Base-by-base conservation (phyloP, 345 rosid genomes). In the Capsella bursapastoris region DNA sequence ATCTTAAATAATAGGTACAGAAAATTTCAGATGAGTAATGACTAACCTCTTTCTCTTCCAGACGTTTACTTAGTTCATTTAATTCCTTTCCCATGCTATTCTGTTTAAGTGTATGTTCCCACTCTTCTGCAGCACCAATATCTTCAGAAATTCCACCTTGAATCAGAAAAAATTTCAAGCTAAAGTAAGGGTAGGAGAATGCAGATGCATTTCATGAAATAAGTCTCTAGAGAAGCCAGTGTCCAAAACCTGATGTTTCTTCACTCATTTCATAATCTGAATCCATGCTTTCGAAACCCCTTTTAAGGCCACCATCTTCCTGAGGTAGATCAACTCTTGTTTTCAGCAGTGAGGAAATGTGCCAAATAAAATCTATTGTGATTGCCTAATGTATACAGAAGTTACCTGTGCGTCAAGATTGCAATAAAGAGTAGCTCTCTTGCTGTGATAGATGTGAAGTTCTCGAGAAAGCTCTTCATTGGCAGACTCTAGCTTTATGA, bases 41-140 rank as follows among this genome's bases (percentile, higher is more conserved):
- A 68, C 34, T 28, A 62, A 94, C 98, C 98, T 94, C 95, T 82
- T 94, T 94, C 88, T 91, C 89, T 81, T 94, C 95, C 79, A 94
- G 83, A 66, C 87, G 88, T 77, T 84, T 84, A 72, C 88, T 90
- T 72, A 94, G 77, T 73, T 94, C 98, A 55, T 84, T 83, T 78
- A 94, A 77, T 82, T 94, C 96, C 71, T 86, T 87, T 37, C 87
- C 98, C 96, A 94, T 82, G 41, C 86, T 84, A 82, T 84, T 88
- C 66, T 82, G 89, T 80, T 88, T 78, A 82, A 91, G 85, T 44
- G 87, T 74, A 68, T 94, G 96, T 81, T 90, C 98, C 93, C 96
- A 91, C 82, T 94, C 97, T 78, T 88, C 90, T 49, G 89, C 84
- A 49, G 84, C 93, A 83, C 85, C 94, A 62, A 88, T 84, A 74